Conservation (phyloP, 2,329 filamentous ascomycete species). For the Sarocladium strictum region DNA sequence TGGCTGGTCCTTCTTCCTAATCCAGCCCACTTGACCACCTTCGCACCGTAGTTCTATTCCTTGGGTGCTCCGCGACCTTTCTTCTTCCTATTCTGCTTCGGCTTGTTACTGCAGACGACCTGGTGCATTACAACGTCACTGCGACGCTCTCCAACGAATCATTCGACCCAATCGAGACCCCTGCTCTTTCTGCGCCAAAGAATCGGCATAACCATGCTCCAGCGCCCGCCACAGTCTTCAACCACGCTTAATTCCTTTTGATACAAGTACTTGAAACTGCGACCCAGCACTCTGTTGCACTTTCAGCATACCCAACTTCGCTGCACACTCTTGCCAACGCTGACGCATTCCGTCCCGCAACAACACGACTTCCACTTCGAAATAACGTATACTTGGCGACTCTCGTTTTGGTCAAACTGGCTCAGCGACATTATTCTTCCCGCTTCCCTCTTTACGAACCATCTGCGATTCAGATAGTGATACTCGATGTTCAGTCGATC, state of each 20-base stretch:
- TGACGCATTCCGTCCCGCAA: not conserved
- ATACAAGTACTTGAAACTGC: constrained; percentile 9
- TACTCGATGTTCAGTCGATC: constrained; percentile 33
- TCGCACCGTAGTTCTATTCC: not conserved
- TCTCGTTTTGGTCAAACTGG: too few relatives aligned
- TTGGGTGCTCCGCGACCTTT: not conserved
- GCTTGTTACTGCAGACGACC: not conserved
- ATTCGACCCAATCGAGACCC: not conserved
- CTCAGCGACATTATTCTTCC: too few relatives aligned
- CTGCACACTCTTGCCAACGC: not conserved
- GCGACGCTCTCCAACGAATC: constrained; percentile 5
- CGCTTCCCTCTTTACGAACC: too few relatives aligned
- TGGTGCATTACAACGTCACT: constrained; percentile 5
- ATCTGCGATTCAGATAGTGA: not conserved
- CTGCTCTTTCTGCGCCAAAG: not conserved
- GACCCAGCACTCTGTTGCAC: constrained; percentile 6
- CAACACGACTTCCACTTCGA: not conserved
- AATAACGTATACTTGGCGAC: not conserved
- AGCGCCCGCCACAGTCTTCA: constrained; percentile 1
- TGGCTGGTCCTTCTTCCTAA: not conserved
- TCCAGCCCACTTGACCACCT: constrained; percentile 3
- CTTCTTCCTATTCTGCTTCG: constrained; percentile 2
- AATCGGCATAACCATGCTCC: constrained; percentile 2
- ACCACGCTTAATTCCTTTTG: constrained; percentile 1
- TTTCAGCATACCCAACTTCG: constrained; percentile 1